phyloP scores from a whole-genome alignment of 805 yeast genomes.

The Candida boidinii region DNA sequence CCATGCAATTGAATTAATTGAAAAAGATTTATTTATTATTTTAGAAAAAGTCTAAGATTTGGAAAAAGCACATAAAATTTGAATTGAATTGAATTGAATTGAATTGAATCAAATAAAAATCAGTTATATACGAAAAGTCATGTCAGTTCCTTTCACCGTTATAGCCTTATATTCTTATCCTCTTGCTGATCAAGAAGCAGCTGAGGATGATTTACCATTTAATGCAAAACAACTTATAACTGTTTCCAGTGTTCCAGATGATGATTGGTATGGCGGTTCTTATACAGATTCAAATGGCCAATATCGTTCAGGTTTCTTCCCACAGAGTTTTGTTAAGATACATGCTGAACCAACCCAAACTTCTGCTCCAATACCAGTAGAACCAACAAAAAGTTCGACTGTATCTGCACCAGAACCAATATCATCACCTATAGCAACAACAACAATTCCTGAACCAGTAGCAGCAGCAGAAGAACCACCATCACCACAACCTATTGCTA shows the following conservation, averaged over 20 bases:
- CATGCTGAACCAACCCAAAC: slow-evolving; percentile 24
- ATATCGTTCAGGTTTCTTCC: slow-evolving; percentile 68
- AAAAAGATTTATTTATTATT: too few relatives aligned
- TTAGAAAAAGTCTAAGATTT: too few relatives aligned
- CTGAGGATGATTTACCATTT: slow-evolving; percentile 78
- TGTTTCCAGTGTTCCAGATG: slow-evolving; percentile 78
- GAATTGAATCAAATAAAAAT: too few relatives aligned
- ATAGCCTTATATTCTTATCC: slow-evolving; percentile 22
- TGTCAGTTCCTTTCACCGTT: slow-evolving; percentile 21
- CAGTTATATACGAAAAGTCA: too few relatives aligned
- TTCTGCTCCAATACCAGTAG: slow-evolving; percentile 31
- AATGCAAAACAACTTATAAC: slow-evolving; percentile 57
- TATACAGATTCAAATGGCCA: slow-evolving; percentile 38
- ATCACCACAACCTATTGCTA: too few relatives aligned
- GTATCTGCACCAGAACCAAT: too few relatives aligned
- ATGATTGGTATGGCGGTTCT: slow-evolving; percentile 82
- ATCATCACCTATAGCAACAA: slow-evolving; percentile 2
- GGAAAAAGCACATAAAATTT: too few relatives aligned
- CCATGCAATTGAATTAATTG: too few relatives aligned
- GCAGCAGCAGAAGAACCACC: too few relatives aligned
- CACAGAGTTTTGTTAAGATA: slow-evolving; percentile 78
- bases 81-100: too few relatives aligned
- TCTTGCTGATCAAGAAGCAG: slow-evolving; percentile 38
- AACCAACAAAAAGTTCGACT: too few relatives aligned
- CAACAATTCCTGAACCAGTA: slow-evolving; percentile 25